Conservation (phyloP, 371 early-diverging fungal genomes). For the Lichtheimia hyalospora region DNA sequence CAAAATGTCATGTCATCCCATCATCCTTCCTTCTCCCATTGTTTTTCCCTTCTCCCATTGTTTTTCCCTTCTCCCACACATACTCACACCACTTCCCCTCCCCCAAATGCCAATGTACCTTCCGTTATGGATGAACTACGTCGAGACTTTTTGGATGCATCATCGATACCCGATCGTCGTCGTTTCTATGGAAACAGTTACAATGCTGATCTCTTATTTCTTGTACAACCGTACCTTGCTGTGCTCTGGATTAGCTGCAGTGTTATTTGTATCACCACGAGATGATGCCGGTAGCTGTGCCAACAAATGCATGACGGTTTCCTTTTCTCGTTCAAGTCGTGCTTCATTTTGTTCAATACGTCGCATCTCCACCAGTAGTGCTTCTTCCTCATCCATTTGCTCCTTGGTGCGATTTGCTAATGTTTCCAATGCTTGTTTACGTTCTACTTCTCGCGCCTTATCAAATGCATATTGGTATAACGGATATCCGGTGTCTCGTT, state of each 20-base stretch:
- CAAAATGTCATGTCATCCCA: background rate
- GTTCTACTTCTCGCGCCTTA: constrained; percentile 69
- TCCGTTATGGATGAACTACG: no score
- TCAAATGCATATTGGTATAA: constrained; percentile 50
- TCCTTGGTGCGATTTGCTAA: constrained; percentile 74
- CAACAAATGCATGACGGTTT: constrained; percentile 62
- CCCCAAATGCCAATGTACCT: no score
- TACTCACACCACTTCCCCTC: background rate
- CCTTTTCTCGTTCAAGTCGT: constrained; percentile 71
- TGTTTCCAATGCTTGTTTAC: constrained; percentile 75
- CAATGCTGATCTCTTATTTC: background rate
- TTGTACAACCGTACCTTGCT: constrained; percentile 8
- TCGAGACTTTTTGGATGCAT: no score
- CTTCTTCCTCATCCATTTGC: constrained; percentile 86
- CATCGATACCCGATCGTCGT: constrained; percentile 23
- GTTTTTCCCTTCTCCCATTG: no score
- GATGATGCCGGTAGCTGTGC: constrained; percentile 43
- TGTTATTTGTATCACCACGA: constrained; percentile 10
- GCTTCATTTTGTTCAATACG: constrained; percentile 79
- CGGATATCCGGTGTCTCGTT: constrained; percentile 21
- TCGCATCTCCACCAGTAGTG: constrained; percentile 70
- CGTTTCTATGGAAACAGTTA: constrained; percentile 27
- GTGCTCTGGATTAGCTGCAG: constrained; percentile 19
- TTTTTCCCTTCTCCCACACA: background rate
- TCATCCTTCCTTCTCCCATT: background rate